Conservation (phyloP, 129 eudicot genomes). For the Helianthus tuberosus region DNA sequence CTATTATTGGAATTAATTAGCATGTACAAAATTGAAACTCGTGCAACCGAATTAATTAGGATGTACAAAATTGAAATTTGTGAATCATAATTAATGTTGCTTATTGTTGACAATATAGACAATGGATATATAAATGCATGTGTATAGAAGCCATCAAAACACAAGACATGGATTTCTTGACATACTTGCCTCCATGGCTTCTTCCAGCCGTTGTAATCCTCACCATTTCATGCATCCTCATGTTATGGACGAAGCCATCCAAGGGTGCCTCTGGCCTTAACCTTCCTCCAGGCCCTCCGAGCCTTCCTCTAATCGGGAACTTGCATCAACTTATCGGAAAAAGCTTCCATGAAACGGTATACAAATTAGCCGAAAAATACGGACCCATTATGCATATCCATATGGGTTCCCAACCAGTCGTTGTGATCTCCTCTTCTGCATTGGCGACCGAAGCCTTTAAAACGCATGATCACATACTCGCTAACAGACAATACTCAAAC, state of each 20-base stretch:
- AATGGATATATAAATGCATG: too few relatives aligned
- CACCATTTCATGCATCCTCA: not conserved
- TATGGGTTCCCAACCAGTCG: not conserved
- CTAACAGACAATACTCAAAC: not conserved
- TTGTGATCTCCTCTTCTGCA: not conserved
- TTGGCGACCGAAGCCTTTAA: not conserved
- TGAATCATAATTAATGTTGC: too few relatives aligned
- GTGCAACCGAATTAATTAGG: too few relatives aligned
- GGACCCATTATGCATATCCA: constrained; percentile 15
- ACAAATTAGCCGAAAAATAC: not conserved
- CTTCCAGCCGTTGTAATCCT: not conserved
- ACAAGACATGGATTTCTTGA: not conserved
- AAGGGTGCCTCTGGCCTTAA: not conserved
- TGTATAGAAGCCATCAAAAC: too few relatives aligned
- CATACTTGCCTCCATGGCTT: not conserved
- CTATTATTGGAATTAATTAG: too few relatives aligned
- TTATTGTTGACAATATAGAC: too few relatives aligned
- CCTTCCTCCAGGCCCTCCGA: constrained; percentile 8
- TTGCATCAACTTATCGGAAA: not conserved
- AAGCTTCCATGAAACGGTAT: not conserved
- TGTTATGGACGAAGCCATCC: not conserved
- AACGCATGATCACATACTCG: not conserved
- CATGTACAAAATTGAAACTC: too few relatives aligned
- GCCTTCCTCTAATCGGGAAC: constrained; percentile 13
- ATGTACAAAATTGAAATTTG: too few relatives aligned